phyloP scores from a whole-genome alignment of 208 protist species.

The Porcisia hertigi region DNA sequence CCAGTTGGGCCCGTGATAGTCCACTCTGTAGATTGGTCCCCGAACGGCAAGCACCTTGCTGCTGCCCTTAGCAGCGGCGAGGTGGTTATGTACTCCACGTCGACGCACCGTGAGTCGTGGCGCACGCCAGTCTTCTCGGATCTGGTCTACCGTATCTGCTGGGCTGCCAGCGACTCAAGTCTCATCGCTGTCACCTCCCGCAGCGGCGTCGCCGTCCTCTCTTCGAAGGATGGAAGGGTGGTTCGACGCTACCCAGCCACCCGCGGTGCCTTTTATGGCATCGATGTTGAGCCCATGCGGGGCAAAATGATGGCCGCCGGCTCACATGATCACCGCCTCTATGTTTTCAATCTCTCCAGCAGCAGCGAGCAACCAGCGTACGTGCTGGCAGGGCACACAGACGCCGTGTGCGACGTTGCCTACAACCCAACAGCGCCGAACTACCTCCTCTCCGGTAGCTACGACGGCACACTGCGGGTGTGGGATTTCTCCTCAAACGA shows the following conservation, averaged over 20 bases:
- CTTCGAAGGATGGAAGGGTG: conserved; percentile 75
- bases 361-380: conserved; percentile 47
- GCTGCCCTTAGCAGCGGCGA: conserved; percentile 77
- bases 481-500: conserved; percentile 84
- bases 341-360: conserved; percentile 74
- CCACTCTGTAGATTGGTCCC: conserved; percentile 77
- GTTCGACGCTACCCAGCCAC: conserved; percentile 62
- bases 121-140: conserved; percentile 51
- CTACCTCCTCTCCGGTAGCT: conserved; percentile 79
- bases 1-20: conserved; percentile 72
- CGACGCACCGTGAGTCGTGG: conserved; percentile 68
- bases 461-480: conserved; percentile 90
- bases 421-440: conserved; percentile 75
- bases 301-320: conserved; percentile 76
- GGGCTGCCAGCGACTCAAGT: conserved; percentile 48
- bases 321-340: conserved; percentile 82
- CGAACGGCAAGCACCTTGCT: conserved; percentile 78
- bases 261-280: conserved; percentile 45
- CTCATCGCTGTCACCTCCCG: conserved; percentile 60
- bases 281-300: conserved; percentile 73
- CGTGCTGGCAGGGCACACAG: conserved; percentile 77
- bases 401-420: conserved; percentile 70
- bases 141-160: conserved; percentile 52
- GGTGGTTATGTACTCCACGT: conserved; percentile 72
- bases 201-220: conserved; percentile 59